Percentiles rank a stretch among this genome's conserved stretches.
These are phyloP conservation scores for Rusavskia elegans DNA, from an alignment of 495 filamentous ascomycete genomes.

Conservation along the genomic window DNA sequence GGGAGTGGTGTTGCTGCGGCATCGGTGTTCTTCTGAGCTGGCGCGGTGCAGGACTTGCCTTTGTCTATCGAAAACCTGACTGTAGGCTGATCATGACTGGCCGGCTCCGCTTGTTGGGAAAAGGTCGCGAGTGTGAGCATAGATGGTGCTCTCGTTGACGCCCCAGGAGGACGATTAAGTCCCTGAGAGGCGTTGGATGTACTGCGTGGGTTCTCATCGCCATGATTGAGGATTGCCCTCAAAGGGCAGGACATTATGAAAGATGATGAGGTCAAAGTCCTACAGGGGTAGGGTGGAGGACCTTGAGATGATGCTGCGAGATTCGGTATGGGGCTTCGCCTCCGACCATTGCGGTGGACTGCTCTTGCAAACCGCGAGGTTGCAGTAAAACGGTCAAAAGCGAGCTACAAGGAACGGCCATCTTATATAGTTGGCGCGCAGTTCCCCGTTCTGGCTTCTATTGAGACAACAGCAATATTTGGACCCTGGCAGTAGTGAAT, in stretches of 20 bases:
- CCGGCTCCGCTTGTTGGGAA: neutral
- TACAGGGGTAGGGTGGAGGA: neutral
- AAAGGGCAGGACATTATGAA: conserved; percentile 1
- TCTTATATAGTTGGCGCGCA: too few species aligned
- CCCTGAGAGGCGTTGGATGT: neutral
- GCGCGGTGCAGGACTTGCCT: neutral
- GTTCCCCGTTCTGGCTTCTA: neutral
- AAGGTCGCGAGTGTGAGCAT: neutral
- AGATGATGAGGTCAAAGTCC: neutral
- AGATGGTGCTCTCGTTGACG: neutral
- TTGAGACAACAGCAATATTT: neutral
- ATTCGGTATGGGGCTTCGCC: too few species aligned
- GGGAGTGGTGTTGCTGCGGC: too few species aligned
- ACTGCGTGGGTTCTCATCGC: neutral
- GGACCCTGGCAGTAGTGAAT: neutral
- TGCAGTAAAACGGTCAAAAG: too few species aligned
- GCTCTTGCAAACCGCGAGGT: too few species aligned
- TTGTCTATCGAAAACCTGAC: neutral
- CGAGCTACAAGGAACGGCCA: too few species aligned
- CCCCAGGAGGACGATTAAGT: neutral
- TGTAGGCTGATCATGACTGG: neutral
- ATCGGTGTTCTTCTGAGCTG: neutral
- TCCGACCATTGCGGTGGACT: too few species aligned
- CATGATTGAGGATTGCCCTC: conserved; percentile 1
- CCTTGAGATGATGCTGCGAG: neutral